phyloP scores from a whole-genome alignment of 2,329 filamentous ascomycete genomes.

The Paracoccidioides brasiliensis region DNA sequence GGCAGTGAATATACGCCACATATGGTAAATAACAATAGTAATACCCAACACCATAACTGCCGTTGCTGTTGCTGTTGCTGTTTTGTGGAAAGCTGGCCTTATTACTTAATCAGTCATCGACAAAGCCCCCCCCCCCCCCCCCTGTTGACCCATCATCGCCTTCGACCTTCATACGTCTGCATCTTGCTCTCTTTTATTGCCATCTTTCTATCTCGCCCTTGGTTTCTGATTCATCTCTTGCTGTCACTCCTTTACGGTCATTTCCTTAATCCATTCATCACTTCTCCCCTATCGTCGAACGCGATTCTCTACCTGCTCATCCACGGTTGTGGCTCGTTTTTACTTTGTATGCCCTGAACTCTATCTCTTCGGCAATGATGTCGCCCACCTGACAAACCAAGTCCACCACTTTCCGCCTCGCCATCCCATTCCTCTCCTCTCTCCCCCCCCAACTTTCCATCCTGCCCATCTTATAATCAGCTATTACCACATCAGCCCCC shows the following conservation, averaged over 20 bases:
- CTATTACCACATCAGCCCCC: not conserved
- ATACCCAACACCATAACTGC: not conserved
- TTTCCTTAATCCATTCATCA: not conserved
- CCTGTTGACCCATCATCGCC: not conserved
- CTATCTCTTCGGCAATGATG: not conserved
- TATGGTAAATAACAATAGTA: not conserved
- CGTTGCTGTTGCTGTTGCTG: too few species aligned
- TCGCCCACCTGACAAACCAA: not conserved
- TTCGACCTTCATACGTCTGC: not conserved
- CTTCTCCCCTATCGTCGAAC: not conserved
- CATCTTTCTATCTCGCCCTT: not conserved
- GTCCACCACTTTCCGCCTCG: too few species aligned
- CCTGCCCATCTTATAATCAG: not conserved
- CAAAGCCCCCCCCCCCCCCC: not conserved
- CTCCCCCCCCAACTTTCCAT: not conserved
- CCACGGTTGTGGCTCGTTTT: not conserved
- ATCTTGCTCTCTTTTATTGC: too few species aligned
- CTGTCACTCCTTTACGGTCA: not conserved
- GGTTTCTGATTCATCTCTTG: not conserved
- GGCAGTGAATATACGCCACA: not conserved
- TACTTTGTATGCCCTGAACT: not conserved
- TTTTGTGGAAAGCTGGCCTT: slow-evolving; percentile 2
- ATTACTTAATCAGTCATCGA: not conserved
- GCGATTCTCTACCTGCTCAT: not conserved
- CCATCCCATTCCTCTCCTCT: not conserved